Base-by-base conservation (phyloP, 768 basidiomycete species). In the Naganishia kalamii region DNA sequence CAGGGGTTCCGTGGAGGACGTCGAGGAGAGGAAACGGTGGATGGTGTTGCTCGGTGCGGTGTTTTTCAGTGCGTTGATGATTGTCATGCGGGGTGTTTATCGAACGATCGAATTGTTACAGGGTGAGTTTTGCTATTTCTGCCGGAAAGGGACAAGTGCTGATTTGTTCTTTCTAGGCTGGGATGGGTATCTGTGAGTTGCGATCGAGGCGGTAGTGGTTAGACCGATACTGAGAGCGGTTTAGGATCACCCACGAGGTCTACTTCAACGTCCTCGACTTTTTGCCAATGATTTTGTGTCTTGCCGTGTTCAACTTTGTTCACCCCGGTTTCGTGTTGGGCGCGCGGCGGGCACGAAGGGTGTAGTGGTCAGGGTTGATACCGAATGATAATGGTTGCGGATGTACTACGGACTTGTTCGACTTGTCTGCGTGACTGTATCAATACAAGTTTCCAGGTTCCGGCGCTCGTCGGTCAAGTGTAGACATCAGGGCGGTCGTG, bases 81-180 rank as follows among this genome's bases (percentile, higher is more conserved):
- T 74, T 64, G 71, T 70, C 57, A 66, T 68, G 21, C 64, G 73
- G 52, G 71, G 73, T 17, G 68, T 74, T 13, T 74, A 71, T 37
- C 67, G 75, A 49, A 70, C 70, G 1, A 70, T 76, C 37, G 75
- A 76, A 63, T 65, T 76, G 33, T 65, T 67, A 8, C 70, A 74
- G 48, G 75, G 75, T 57, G 54, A 57, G 54, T 57, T 5, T 23
- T n/a, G 37, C 19, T 44, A 17, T 44, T 11, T 6, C 5, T 8
- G 13, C 43, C 19, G 12, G 19, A n/a, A n/a, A 6, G 43, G 6
- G n/a, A n/a, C n/a, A n/a, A n/a, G n/a, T n/a, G 43, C 43, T 44
- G 43, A 44, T 29, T 8, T 50, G 48, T 23, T 29, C 23, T 19
- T 23, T 10, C 40, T n/a, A 57, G 54, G 54, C 21, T 57, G 54